A percentile compares a stretch with the other conserved stretches of the same genome.
phyloP scores from a whole-genome alignment of 202 grass and related monocot genomes.

The Panicum hallii region DNA sequence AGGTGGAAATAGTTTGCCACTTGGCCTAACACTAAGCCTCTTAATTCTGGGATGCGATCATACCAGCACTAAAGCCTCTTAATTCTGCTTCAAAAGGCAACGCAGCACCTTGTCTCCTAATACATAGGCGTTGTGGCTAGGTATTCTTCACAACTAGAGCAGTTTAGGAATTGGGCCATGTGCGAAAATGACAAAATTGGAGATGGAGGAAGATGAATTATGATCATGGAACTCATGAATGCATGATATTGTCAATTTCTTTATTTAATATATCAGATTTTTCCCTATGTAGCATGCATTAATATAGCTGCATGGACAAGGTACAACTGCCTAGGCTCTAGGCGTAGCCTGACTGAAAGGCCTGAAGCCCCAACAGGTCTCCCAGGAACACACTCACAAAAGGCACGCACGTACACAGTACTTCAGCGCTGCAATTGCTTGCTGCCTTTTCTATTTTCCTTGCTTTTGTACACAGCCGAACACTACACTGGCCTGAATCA shows the following conservation, averaged over 20 bases:
- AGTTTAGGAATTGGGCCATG: background rate
- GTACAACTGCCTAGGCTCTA: background rate
- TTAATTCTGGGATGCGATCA: too few species aligned
- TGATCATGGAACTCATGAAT: background rate
- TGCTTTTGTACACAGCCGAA: too few species aligned
- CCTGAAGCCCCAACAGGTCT: too few species aligned
- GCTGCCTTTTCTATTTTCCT: too few species aligned
- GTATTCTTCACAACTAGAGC: background rate
- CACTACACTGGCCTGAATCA: too few species aligned
- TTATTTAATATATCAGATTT: background rate
- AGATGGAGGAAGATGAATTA: background rate
- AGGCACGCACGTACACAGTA: too few species aligned
- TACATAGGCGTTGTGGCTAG: background rate
- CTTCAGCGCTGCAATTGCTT: too few species aligned
- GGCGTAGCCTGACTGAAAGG: background rate
- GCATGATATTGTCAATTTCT: background rate
- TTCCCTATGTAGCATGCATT: background rate
- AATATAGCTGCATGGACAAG: background rate
- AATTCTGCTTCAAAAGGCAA: background rate
- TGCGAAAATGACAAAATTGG: background rate
- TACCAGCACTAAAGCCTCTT: background rate
- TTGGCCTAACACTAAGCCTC: conserved; percentile 17
- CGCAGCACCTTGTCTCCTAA: background rate
- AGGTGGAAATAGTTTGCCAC: conserved; percentile 11
- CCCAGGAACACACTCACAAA: too few species aligned